Evolutionary conservation across 2,329 filamentous ascomycete genomes (phyloP).

Genomic region (Aureobasidium pullulans): DNA sequence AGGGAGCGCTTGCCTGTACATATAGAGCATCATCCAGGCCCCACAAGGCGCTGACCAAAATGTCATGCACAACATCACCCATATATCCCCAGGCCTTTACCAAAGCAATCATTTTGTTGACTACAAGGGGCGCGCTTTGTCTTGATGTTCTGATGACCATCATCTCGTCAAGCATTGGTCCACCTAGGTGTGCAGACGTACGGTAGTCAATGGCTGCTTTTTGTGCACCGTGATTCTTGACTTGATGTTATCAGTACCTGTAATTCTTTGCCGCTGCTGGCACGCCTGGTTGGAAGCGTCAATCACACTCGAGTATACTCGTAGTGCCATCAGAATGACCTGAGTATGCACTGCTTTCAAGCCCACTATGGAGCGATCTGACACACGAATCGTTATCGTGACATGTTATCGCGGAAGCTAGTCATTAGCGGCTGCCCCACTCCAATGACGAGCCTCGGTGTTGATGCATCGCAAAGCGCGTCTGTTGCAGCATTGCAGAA

Average conservation of each 20-base stretch:
- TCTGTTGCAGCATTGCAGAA: not conserved
- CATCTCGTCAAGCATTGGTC: not conserved
- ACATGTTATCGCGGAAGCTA: constrained; percentile 3
- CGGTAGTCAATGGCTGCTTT: not conserved
- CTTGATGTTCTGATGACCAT: not conserved
- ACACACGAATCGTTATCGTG: not conserved
- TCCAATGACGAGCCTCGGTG: constrained; percentile 2
- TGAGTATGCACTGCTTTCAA: not conserved
- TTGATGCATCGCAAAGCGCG: not conserved
- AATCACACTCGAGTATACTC: too few relatives aligned
- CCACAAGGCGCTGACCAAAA: not conserved
- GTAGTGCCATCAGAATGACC: not conserved
- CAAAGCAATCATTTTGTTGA: not conserved
- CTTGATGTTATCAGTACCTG: too few relatives aligned
- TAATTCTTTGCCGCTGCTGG: too few relatives aligned
- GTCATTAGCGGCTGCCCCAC: constrained; percentile 4
- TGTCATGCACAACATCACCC: not conserved
- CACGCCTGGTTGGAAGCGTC: too few relatives aligned
- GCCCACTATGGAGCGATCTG: not conserved
- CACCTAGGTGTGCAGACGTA: not conserved
- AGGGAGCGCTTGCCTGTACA: not conserved
- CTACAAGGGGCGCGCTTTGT: not conserved
- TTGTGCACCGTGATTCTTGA: too few relatives aligned
- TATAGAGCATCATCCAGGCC: constrained; percentile 5
- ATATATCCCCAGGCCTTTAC: not conserved